Conservation (phyloP, 345 rosid genomes). For the Salix purpurea region DNA sequence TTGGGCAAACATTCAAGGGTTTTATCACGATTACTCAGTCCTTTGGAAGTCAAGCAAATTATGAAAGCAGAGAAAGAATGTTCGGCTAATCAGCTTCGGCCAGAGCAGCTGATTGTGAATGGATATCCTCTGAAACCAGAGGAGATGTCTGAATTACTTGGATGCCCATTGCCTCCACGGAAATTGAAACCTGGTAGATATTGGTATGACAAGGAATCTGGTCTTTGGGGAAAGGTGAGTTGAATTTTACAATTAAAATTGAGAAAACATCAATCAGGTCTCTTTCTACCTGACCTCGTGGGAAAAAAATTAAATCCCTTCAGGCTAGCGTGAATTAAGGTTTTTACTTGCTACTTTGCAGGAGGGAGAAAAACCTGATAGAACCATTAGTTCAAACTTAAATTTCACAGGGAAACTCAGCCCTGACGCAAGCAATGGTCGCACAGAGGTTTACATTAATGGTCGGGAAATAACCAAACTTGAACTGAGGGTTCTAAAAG, state of each 20-base stretch:
- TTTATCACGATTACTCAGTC: slow-evolving; percentile 76
- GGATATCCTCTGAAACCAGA: slow-evolving; percentile 77
- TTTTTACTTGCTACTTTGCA: slow-evolving; percentile 35
- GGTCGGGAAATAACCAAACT: slow-evolving; percentile 92
- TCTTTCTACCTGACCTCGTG: slow-evolving; percentile 8
- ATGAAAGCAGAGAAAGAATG: slow-evolving; percentile 98
- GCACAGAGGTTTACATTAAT: slow-evolving; percentile 79
- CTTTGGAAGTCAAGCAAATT: slow-evolving; percentile 92
- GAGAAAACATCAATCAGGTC: background rate
- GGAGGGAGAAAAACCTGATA: slow-evolving; percentile 96
- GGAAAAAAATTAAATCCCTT: background rate
- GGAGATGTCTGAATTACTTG: slow-evolving; percentile 82
- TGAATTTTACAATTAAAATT: background rate
- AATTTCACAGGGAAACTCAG: slow-evolving; percentile 76
- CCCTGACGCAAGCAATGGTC: slow-evolving; percentile 78
- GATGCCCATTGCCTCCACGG: slow-evolving; percentile 67
- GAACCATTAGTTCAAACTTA: slow-evolving; percentile 77
- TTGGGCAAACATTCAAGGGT: slow-evolving; percentile 77
- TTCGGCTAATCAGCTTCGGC: slow-evolving; percentile 85
- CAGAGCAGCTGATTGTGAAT: slow-evolving; percentile 87
- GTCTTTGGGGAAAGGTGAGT: slow-evolving; percentile 92
- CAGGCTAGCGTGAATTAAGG: background rate
- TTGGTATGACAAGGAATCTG: slow-evolving; percentile 99
- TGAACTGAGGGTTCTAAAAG: slow-evolving; percentile 78
- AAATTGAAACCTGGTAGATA: slow-evolving; percentile 91